These are phyloP conservation scores for Trichophyton mentagrophytes DNA, from an alignment of 2,329 filamentous ascomycete genomes.

Conservation along the genomic window DNA sequence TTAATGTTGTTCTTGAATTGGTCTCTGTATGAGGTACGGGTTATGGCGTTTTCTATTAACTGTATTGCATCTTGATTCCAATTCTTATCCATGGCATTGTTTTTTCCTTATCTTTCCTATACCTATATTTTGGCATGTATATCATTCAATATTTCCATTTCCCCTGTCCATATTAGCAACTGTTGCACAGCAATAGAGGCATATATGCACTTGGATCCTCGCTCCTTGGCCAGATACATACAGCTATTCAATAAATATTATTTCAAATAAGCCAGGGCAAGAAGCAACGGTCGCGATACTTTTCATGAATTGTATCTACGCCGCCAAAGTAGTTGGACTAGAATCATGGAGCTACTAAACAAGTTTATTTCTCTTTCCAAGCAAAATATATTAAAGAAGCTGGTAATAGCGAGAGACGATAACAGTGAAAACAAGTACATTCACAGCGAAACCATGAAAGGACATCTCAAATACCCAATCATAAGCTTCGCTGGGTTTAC, in stretches of 20 bases:
- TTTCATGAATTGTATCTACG: too few relatives aligned
- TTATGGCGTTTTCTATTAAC: not conserved
- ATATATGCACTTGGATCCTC: too few relatives aligned
- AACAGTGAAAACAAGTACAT: not conserved
- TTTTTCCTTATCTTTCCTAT: not conserved
- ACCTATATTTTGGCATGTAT: not conserved
- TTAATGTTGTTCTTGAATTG: conserved; percentile 72
- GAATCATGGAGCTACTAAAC: not conserved
- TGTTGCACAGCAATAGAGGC: too few relatives aligned
- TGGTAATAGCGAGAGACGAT: too few relatives aligned
- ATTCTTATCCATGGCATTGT: not conserved
- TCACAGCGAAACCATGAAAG: not conserved
- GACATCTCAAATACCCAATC: not conserved
- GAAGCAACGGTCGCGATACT: too few relatives aligned
- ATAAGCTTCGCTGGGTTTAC: not conserved
- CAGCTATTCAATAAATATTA: too few relatives aligned
- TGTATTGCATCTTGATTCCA: not conserved
- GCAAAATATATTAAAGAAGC: not conserved
- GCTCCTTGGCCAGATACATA: too few relatives aligned
- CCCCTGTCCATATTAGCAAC: too few relatives aligned
- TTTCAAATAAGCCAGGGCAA: too few relatives aligned
- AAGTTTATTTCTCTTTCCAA: conserved; percentile 4
- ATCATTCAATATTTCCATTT: not conserved
- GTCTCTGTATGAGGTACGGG: not conserved
- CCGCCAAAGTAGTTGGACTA: too few relatives aligned